phyloP scores from a whole-genome alignment of 2,329 filamentous ascomycete genomes.

The Fusarium piperis region DNA sequence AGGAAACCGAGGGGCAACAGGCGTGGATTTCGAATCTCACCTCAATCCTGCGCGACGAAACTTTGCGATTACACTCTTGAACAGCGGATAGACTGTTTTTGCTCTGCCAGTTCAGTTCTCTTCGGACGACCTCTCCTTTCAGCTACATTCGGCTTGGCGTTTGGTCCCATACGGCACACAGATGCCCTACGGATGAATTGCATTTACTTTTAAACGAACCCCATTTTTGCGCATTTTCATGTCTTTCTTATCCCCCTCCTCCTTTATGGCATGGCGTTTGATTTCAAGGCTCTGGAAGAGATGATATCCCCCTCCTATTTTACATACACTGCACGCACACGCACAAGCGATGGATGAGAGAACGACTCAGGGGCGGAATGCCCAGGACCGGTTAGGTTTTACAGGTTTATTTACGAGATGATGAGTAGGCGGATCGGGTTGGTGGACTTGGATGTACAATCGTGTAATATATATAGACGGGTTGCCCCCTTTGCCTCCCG shows the following conservation, averaged over 20 bases:
- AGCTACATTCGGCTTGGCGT: conserved; percentile 33
- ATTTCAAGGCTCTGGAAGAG: conserved; percentile 36
- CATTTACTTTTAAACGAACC: not conserved
- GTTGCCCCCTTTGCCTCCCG: conserved; percentile 1
- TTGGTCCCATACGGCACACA: conserved; percentile 26
- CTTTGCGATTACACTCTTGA: conserved; percentile 5
- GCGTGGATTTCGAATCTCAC: not conserved
- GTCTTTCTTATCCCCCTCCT: not conserved
- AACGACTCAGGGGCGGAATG: conserved; percentile 10
- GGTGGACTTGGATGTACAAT: conserved; percentile 19
- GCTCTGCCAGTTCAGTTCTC: not conserved
- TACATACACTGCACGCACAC: conserved; percentile 24
- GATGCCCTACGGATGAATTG: conserved; percentile 12
- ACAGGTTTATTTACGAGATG: conserved; percentile 14
- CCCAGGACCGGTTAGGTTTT: not conserved
- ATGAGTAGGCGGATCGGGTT: conserved; percentile 1
- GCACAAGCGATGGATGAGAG: conserved; percentile 16
- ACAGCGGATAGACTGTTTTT: conserved; percentile 11
- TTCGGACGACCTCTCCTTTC: not conserved
- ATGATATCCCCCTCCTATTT: conserved; percentile 43
- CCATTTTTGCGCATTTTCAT: not conserved
- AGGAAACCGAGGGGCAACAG: conserved; percentile 10
- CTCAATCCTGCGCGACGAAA: not conserved
- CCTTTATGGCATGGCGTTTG: conserved; percentile 38
- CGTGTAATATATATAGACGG: conserved; percentile 41